Base-by-base conservation (phyloP, 106 monocot species). In the Dioscorea zingiberensis region DNA sequence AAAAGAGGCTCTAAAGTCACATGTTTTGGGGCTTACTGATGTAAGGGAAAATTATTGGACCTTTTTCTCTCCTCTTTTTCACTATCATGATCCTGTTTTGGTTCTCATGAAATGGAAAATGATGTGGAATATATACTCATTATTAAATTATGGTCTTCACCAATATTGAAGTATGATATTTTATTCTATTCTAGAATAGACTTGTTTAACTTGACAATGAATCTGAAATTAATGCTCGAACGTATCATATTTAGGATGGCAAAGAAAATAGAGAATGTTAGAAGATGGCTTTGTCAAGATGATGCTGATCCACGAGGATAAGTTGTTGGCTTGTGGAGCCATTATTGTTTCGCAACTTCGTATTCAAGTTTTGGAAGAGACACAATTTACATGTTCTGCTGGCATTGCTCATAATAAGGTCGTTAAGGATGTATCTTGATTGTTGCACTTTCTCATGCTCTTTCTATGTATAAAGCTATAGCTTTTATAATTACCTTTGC, bases 351-450 rank as follows among this genome's bases (percentile, higher is more conserved):
- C 98, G 55, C 79, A 81, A 65, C 87, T 98, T 60, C 79, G 98
- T 2, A 55, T 64, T 55, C 55, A 81, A 60, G 92, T 98, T 65
- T 65, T 93, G 47, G 55, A 84, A 51, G 71, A 89, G 69, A 89
- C 98, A 3, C 56, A 77, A 62, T 98, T 98, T 69, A 93, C 98
- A 28, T 98, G 98, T 76, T 98, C 98, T 77, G 98, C 93, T 69
- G 98, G 98, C 23, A 86, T 98, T 74, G 92, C 98, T 65, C 98
- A 98, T 71, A 98, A 98, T 72, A 93, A 98, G 98, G 98, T 98
- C 49, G 54, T 12, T 49, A 19, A 27, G 26, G 26, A 29, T 48
- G 24, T 6, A 8, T 38, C 38, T 38, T 38, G 10, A 38, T 38
- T 38, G 30, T 38, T 38, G 38, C 38, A 38, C 0, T 38, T 38